A percentile compares a stretch with the other conserved stretches of the same genome.
Conservation (phyloP, 768 basidiomycete species). For the Lactifluus echinatus region DNA sequence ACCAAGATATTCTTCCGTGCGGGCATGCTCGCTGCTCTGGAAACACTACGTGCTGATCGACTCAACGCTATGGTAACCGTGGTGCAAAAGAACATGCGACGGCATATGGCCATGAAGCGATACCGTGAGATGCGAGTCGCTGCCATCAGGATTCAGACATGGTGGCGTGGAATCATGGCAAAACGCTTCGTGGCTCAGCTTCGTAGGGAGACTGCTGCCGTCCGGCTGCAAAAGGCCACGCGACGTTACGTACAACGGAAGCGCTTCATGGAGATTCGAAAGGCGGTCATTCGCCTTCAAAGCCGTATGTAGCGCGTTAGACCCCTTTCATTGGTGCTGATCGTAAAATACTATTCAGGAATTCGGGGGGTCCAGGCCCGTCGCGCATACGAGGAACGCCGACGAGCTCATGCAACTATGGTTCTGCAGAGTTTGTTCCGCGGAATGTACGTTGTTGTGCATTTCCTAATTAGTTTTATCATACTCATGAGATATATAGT, state of each 20-base stretch:
- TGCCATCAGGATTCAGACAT: conserved; percentile 83
- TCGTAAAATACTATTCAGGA: conserved; percentile 34
- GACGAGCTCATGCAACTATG: conserved; percentile 53
- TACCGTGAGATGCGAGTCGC: conserved; percentile 64
- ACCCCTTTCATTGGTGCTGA: conserved; percentile 7
- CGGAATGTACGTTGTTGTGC: conserved; percentile 61
- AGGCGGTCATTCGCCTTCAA: conserved; percentile 66
- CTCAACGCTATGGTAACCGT: conserved; percentile 89
- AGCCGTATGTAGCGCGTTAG: conserved; percentile 55
- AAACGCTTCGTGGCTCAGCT: conserved; percentile 60
- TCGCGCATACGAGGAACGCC: conserved; percentile 45
- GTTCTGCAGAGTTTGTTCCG: conserved; percentile 77
- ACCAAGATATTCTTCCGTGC: conserved; percentile 99
- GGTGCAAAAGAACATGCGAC: conserved; percentile 94
- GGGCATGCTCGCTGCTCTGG: conserved; percentile 94
- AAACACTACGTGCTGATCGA: conserved; percentile 79
- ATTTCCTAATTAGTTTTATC: background rate
- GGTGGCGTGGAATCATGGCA: conserved; percentile 89
- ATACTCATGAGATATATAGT: conserved; percentile 28
- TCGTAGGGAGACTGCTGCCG: conserved; percentile 65
- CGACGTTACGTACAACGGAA: conserved; percentile 69
- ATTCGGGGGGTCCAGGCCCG: conserved; percentile 71
- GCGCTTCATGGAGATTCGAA: conserved; percentile 53
- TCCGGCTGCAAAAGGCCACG: conserved; percentile 62
- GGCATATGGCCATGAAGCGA: conserved; percentile 73